phyloP scores from a whole-genome alignment of 768 basidiomycete genomes.

The Rubroboletus pulcherrimus region DNA sequence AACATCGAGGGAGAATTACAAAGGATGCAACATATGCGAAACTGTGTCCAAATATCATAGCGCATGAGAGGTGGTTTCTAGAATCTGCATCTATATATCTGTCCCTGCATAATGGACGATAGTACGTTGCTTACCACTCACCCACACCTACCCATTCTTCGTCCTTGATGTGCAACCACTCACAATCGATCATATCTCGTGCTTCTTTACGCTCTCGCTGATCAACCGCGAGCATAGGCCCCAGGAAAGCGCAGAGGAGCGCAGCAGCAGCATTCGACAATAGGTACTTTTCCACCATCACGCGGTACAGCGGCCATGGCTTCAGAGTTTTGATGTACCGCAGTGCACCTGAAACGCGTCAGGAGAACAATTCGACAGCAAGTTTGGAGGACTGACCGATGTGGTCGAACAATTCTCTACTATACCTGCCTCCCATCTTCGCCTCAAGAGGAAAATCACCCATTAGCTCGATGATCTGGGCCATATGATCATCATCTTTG shows the following conservation, averaged over 20 bases:
- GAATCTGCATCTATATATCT: slow-evolving; percentile 8
- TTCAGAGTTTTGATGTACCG: slow-evolving; percentile 74
- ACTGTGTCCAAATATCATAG: not conserved
- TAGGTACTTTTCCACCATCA: slow-evolving; percentile 88
- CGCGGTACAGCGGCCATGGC: slow-evolving; percentile 76
- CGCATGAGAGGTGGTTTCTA: slow-evolving; percentile 6
- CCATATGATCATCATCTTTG: slow-evolving; percentile 95
- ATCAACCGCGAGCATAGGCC: slow-evolving; percentile 73
- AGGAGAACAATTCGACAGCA: not conserved
- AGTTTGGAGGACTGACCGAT: slow-evolving; percentile 42
- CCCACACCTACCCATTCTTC: slow-evolving; percentile 26
- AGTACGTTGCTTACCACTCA: slow-evolving; percentile 26
- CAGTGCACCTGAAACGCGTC: slow-evolving; percentile 46
- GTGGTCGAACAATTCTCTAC: slow-evolving; percentile 79
- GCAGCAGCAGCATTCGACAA: slow-evolving; percentile 56
- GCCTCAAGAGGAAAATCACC: slow-evolving; percentile 71
- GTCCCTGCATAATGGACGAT: not conserved
- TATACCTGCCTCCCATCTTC: slow-evolving; percentile 83
- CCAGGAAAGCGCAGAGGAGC: slow-evolving; percentile 61
- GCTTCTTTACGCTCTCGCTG: slow-evolving; percentile 67
- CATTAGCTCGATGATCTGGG: slow-evolving; percentile 88
- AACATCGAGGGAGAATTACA: not conserved
- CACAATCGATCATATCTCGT: slow-evolving; percentile 67
- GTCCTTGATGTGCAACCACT: slow-evolving; percentile 58
- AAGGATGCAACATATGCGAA: slow-evolving; percentile 7